Conservation (phyloP, 306 rosid species). For the Fragaria vesca region DNA sequence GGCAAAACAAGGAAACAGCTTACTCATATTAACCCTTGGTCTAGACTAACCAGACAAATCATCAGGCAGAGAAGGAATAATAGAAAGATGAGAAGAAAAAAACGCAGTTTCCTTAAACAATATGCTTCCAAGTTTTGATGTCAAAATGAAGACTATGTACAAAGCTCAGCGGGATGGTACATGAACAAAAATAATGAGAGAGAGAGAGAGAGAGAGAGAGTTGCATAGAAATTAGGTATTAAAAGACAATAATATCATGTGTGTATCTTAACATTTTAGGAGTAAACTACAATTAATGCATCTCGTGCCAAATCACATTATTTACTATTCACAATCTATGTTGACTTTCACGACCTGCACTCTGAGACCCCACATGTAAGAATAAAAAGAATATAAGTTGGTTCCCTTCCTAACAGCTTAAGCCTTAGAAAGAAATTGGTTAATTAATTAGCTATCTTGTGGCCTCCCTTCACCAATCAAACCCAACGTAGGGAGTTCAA, state of each 20-base stretch:
- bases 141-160: slow-evolving; percentile 6
- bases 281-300: neutral
- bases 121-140: slow-evolving; percentile 11
- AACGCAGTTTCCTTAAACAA: neutral
- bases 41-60: neutral
- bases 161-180: slow-evolving; percentile 3
- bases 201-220: neutral
- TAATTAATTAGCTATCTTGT: neutral
- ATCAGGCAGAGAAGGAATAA: neutral
- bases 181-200: neutral
- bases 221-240: neutral
- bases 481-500: neutral
- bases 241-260: neutral
- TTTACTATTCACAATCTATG: neutral
- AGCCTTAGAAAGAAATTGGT: neutral
- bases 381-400: neutral
- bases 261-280: neutral
- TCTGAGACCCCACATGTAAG: neutral
- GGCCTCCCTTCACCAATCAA: neutral
- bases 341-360: neutral
- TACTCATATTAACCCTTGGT: neutral
- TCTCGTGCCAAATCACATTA: neutral
- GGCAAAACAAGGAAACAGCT: neutral
- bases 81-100: neutral
- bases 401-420: neutral